Evolutionary conservation across 495 filamentous ascomycete genomes (phyloP).

Genomic region (Hypoxylon perforatum): DNA sequence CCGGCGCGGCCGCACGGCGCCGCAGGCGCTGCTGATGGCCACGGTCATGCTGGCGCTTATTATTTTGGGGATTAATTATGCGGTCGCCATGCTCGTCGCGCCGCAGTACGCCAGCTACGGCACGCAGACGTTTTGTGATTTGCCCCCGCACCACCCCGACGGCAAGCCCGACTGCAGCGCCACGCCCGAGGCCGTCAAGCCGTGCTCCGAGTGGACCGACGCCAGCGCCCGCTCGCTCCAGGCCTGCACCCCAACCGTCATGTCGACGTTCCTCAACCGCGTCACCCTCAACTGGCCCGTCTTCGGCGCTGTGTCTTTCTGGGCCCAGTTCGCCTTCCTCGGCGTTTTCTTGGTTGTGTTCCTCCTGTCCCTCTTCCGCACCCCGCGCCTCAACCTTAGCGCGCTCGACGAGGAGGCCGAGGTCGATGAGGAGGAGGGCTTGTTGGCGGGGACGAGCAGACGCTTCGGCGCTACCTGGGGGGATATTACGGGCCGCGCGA

Average conservation of each 20-base stretch:
- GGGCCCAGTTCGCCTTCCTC: constrained; percentile 93
- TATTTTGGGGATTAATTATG: constrained; percentile 89
- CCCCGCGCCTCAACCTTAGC: constrained; percentile 77
- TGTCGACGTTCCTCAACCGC: constrained; percentile 91
- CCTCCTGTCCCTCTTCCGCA: constrained; percentile 77
- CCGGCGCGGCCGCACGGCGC: constrained; percentile 85
- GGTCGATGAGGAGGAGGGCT: constrained; percentile 93
- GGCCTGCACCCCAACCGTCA: constrained; percentile 90
- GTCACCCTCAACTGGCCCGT: constrained; percentile 96
- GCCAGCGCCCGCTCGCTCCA: constrained; percentile 68
- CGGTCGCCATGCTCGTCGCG: constrained; percentile 87
- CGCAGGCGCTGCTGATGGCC: constrained; percentile 90
- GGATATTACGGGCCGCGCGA: constrained; percentile 74
- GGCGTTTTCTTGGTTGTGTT: constrained; percentile 84
- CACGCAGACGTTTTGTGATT: constrained; percentile 91
- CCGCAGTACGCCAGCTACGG: constrained; percentile 96
- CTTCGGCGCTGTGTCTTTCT: constrained; percentile 93
- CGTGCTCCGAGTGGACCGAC: constrained; percentile 79
- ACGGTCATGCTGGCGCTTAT: constrained; percentile 92
- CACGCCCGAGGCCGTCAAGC: constrained; percentile 74
- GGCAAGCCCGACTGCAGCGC: constrained; percentile 82
- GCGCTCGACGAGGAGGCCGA: constrained; percentile 89
- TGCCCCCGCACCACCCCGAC: constrained; percentile 62
- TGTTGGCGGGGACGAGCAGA: constrained; percentile 83
- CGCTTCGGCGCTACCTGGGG: constrained; percentile 88